phyloP scores from a whole-genome alignment of 345 rosid species.

The Pelargonium nanum region DNA sequence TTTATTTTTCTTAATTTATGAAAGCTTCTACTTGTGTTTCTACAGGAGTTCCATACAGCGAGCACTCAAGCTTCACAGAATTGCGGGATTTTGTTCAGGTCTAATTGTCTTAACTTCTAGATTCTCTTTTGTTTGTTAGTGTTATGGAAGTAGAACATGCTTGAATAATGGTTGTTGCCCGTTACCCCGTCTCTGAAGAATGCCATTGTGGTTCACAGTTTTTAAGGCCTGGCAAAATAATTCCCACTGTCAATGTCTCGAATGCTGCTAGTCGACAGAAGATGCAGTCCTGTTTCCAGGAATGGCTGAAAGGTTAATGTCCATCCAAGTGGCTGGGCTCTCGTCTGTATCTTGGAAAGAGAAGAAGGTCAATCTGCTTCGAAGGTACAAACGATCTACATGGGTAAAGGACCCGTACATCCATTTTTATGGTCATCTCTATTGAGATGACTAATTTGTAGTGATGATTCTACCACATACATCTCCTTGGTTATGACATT shows the following conservation, averaged over 20 bases:
- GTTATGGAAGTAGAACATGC: no score
- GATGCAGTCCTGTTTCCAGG: constrained; percentile 58
- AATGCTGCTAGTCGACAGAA: constrained; percentile 53
- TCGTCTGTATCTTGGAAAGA: no score
- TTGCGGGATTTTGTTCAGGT: constrained; percentile 70
- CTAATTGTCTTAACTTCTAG: neutral
- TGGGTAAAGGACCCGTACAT: no score
- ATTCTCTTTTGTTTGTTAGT: no score
- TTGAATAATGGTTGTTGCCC: no score
- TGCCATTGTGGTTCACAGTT: constrained; percentile 28
- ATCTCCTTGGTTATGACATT: no score
- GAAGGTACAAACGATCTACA: no score
- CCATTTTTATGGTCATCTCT: no score
- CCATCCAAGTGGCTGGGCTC: no score
- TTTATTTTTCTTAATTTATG: neutral
- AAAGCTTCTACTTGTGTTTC: constrained; percentile 3
- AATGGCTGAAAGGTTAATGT: constrained; percentile 47
- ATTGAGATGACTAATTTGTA: no score
- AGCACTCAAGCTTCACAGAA: constrained; percentile 77
- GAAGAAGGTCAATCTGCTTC: no score
- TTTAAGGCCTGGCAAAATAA: constrained; percentile 58
- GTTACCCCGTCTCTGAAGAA: neutral
- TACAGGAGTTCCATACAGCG: constrained; percentile 75
- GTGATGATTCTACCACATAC: no score
- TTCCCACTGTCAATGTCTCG: constrained; percentile 62